Conservation (phyloP, 169 alveolate genomes). For the Babesia caballi region DNA sequence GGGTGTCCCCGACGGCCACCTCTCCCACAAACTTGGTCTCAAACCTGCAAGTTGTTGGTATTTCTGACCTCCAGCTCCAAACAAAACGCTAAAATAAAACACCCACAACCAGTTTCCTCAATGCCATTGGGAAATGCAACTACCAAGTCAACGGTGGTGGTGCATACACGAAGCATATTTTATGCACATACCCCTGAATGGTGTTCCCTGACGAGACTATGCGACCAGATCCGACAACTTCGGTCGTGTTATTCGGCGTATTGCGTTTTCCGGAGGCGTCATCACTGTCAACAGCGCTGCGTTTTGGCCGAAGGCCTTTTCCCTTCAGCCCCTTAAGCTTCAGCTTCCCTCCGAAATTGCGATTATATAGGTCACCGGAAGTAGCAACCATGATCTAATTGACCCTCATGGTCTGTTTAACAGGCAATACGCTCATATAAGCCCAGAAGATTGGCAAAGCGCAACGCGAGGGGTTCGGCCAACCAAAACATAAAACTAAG, state of each 20-base stretch:
- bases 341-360: slow-evolving; percentile 54
- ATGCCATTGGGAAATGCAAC: background rate
- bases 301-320: slow-evolving; percentile 13
- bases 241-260: background rate
- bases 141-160: background rate
- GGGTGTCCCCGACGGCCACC: slow-evolving; percentile 57
- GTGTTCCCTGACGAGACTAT: slow-evolving; percentile 73
- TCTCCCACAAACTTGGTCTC: slow-evolving; percentile 72
- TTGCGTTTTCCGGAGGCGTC: background rate
- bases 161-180: background rate
- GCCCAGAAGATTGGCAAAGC: too few relatives aligned
- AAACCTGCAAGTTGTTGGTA: slow-evolving; percentile 19
- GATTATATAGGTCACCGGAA: slow-evolving; percentile 26
- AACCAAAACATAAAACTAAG: too few relatives aligned
- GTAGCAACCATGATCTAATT: slow-evolving; percentile 29
- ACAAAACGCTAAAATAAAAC: too few relatives aligned
- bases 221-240: slow-evolving; percentile 66
- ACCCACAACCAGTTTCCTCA: too few relatives aligned
- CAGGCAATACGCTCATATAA: too few relatives aligned
- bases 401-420: too few relatives aligned
- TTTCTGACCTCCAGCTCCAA: background rate
- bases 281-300: background rate
- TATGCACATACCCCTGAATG: slow-evolving; percentile 61
- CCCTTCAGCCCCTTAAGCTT: slow-evolving; percentile 54
- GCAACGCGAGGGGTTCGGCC: too few relatives aligned